Conservation (phyloP, 2,329 filamentous ascomycete genomes). For the Aureobasidium vineae region DNA sequence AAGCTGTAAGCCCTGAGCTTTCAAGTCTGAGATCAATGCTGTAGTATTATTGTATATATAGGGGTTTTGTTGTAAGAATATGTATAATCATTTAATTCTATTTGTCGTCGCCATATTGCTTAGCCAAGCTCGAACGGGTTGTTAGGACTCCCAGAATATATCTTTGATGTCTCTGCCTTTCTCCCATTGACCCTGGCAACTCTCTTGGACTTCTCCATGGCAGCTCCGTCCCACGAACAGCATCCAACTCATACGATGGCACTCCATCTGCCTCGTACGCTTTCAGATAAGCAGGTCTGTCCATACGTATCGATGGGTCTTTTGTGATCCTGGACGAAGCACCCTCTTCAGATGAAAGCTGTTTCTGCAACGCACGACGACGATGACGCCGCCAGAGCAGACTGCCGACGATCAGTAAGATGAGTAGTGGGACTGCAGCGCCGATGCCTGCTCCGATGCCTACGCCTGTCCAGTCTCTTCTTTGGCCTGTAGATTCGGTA, state of each 20-base stretch:
- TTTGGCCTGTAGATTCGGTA: neutral
- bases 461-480: neutral
- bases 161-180: neutral
- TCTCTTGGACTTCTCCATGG: neutral
- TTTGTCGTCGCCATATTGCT: neutral
- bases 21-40: constrained; percentile 41
- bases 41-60: neutral
- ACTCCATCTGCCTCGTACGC: constrained; percentile 1
- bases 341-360: neutral
- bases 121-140: neutral
- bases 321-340: neutral
- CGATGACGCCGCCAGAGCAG: neutral
- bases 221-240: neutral
- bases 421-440: neutral
- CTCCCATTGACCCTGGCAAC: neutral
- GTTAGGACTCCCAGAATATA: neutral
- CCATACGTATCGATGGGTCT: neutral
- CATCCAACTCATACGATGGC: neutral
- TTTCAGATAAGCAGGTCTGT: neutral
- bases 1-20: constrained; percentile 66
- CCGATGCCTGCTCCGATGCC: neutral
- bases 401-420: neutral
- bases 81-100: neutral
- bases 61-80: neutral
- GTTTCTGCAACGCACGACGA: neutral